Evolutionary conservation across 371 early-diverging fungal genomes (phyloP).

Genomic region (Actinomucor elegans): DNA sequence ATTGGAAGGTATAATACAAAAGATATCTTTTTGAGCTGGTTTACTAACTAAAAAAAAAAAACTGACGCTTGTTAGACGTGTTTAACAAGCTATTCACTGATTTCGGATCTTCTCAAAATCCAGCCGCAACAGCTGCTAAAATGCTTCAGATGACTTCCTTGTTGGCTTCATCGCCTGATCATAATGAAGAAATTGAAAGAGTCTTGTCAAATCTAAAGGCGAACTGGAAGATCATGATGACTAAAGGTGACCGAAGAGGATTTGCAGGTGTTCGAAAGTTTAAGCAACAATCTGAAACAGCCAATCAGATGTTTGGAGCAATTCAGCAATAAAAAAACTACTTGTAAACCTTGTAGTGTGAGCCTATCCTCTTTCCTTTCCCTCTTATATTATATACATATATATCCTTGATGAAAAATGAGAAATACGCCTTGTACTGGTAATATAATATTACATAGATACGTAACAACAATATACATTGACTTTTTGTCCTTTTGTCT

Average conservation of each 20-base stretch:
- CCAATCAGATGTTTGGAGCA: conserved; percentile 11
- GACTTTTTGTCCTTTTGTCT: too few relatives aligned
- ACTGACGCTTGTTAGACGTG: conserved; percentile 42
- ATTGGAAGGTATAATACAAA: conserved; percentile 69
- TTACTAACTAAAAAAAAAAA: not conserved
- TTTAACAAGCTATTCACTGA: conserved; percentile 70
- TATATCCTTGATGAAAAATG: not conserved
- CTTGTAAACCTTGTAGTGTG: not conserved
- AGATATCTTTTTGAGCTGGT: not conserved
- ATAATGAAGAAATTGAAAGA: conserved; percentile 58
- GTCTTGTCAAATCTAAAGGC: conserved; percentile 55
- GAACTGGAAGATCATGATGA: conserved; percentile 67
- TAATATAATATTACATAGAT: not conserved
- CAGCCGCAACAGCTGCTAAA: conserved; percentile 70
- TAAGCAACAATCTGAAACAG: not conserved
- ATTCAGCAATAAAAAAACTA: conserved; percentile 2
- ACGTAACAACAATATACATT: too few relatives aligned
- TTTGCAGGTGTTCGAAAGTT: conserved; percentile 56
- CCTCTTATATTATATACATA: not conserved
- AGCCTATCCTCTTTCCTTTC: not conserved
- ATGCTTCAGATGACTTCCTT: conserved; percentile 80
- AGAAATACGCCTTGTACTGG: conserved; percentile 1
- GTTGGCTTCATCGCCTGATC: conserved; percentile 57
- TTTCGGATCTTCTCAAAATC: conserved; percentile 67
- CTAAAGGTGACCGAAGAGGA: conserved; percentile 58